These are phyloP conservation scores for Vanderwaltozyma yarrowii DNA, from an alignment of 805 yeast genomes.

Conservation along the genomic window DNA sequence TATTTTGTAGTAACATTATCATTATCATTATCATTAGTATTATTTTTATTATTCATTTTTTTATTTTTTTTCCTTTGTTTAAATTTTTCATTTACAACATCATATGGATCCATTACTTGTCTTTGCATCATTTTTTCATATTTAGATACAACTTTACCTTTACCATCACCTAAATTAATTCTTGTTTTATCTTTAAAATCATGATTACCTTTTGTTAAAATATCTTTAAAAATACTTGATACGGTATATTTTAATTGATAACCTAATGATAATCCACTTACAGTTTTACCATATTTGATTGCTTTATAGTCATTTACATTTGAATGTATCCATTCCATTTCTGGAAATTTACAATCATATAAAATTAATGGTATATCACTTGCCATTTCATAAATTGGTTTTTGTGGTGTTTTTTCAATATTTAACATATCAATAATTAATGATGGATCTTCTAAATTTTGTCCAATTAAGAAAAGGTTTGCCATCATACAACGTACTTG, in stretches of 20 bases:
- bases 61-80: slow-evolving; percentile 31
- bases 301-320: slow-evolving; percentile 30
- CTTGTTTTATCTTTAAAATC: slow-evolving; percentile 23
- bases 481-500: slow-evolving; percentile 97
- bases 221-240: slow-evolving; percentile 38
- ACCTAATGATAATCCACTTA: slow-evolving; percentile 46
- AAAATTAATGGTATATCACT: slow-evolving; percentile 79
- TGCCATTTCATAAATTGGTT: slow-evolving; percentile 84
- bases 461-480: slow-evolving; percentile 69
- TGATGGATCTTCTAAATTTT: slow-evolving; percentile 51
- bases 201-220: slow-evolving; percentile 14
- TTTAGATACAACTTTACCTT: slow-evolving; percentile 45
- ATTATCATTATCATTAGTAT: too few relatives aligned
- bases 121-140: slow-evolving; percentile 53
- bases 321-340: slow-evolving; percentile 50
- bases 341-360: slow-evolving; percentile 71
- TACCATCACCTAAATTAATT: slow-evolving; percentile 68
- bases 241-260: slow-evolving; percentile 48
- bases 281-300: slow-evolving; percentile 32
- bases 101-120: slow-evolving; percentile 55
- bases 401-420: slow-evolving; percentile 43
- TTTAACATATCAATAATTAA: slow-evolving; percentile 53
- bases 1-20: too few relatives aligned
- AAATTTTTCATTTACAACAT: slow-evolving; percentile 58
- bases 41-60: neutral